Conservation (phyloP, 352 stramenopile genomes). For the Stramenopiles sp. region DNA sequence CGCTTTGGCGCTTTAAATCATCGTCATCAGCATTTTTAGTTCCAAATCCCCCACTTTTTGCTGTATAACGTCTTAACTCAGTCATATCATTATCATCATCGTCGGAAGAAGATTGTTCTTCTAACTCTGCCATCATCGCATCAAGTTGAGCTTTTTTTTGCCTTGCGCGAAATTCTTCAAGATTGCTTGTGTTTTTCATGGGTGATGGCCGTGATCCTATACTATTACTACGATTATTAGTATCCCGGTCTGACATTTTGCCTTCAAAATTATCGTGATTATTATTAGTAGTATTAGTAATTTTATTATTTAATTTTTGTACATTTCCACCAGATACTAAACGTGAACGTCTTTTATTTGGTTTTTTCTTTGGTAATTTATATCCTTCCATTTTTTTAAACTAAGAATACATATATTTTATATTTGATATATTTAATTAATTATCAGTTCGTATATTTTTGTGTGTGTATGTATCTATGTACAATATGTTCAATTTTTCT, state of each 20-base stretch:
- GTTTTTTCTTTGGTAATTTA: background rate
- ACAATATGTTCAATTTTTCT: no score
- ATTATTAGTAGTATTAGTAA: background rate
- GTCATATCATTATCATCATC: constrained; percentile 13
- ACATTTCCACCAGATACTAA: no score
- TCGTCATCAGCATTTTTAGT: background rate
- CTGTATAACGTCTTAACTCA: background rate
- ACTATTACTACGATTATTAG: no score
- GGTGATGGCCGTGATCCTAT: no score
- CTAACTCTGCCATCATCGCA: constrained; percentile 14
- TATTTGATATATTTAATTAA: no score
- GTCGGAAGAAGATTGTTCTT: constrained; percentile 12
- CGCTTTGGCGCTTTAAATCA: background rate
- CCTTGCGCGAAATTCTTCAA: no score
- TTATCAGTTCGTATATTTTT: no score
- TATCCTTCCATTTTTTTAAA: background rate
- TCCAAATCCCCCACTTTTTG: constrained; percentile 11
- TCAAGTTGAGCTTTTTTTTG: constrained; percentile 10
- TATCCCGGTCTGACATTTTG: background rate
- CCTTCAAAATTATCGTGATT: background rate
- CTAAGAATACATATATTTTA: no score
- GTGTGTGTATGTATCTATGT: no score
- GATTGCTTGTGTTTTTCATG: no score
- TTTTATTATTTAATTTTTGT: background rate
- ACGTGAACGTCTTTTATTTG: background rate